Percentiles rank a stretch among this genome's conserved stretches.
phyloP scores from a whole-genome alignment of 768 basidiomycete species.

The Rubroboletus pulcherrimus region DNA sequence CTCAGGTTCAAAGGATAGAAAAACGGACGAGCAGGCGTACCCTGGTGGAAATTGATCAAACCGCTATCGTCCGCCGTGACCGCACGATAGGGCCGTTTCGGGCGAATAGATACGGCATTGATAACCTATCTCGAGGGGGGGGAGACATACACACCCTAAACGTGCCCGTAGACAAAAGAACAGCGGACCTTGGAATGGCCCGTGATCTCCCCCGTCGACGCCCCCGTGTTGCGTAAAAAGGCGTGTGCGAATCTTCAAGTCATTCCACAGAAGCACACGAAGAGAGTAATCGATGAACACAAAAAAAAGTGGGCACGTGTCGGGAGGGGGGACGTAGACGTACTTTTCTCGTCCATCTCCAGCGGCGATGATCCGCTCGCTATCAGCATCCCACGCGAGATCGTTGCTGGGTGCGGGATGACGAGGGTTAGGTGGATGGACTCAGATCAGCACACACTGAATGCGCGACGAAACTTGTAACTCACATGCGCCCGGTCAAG shows the following conservation, averaged over 20 bases:
- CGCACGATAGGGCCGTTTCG: conserved; percentile 87
- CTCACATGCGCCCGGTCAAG: conserved; percentile 68
- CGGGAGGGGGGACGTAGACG: neutral
- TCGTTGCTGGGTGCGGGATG: conserved; percentile 62
- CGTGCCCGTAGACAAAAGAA: neutral
- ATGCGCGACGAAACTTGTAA: neutral
- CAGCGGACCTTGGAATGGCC: conserved; percentile 79
- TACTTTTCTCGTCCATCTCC: conserved; percentile 92
- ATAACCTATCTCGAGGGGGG: conserved; percentile 48
- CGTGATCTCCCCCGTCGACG: conserved; percentile 81
- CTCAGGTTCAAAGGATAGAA: neutral
- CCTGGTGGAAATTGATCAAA: conserved; percentile 80
- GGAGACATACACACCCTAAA: neutral
- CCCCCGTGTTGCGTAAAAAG: conserved; percentile 80
- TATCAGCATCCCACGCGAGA: conserved; percentile 94
- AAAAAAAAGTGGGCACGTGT: neutral
- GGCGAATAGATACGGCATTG: conserved; percentile 85
- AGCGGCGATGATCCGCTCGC: conserved; percentile 91
- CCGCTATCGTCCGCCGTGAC: conserved; percentile 84
- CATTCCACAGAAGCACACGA: neutral
- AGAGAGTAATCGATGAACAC: neutral
- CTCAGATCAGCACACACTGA: neutral
- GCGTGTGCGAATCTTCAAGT: conserved; percentile 68
- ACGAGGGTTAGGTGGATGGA: neutral
- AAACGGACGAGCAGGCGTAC: conserved; percentile 30